Conservation (phyloP, 176 grass and related monocot genomes). For the Themeda triandra region DNA sequence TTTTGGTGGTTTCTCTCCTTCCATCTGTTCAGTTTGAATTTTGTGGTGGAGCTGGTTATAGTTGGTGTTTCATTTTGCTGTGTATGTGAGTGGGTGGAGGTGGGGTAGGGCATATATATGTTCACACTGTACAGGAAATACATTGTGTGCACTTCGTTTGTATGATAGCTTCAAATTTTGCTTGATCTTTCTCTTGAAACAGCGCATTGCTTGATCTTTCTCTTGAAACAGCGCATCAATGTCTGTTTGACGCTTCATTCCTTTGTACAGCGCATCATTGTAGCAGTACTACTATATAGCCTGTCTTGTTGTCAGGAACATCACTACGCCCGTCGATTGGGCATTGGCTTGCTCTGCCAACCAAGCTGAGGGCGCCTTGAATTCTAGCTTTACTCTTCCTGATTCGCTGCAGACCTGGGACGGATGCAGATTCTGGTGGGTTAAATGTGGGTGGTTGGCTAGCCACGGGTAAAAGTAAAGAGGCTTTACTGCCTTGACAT, state of each 20-base stretch:
- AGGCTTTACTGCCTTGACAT: not conserved
- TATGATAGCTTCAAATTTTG: constrained; percentile 19
- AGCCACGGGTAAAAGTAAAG: not conserved
- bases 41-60: not conserved
- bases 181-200: not conserved
- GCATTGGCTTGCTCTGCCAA: constrained; percentile 28
- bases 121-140: not conserved
- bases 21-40: not conserved
- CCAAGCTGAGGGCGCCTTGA: constrained; percentile 17
- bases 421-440: not conserved
- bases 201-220: not conserved
- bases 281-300: too few species aligned
- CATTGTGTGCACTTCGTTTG: constrained; percentile 1
- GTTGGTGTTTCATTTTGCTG: constrained; percentile 11
- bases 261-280: too few species aligned
- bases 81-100: not conserved
- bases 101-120: not conserved
- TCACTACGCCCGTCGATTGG: not conserved
- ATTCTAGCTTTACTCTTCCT: constrained; percentile 7
- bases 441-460: constrained; percentile 22
- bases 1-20: not conserved
- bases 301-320: too few species aligned
- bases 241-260: not conserved
- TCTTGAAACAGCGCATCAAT: not conserved
- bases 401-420: not conserved